A percentile compares a stretch with the other conserved stretches of the same genome.
phyloP scores from a whole-genome alignment of 2,329 filamentous ascomycete genomes.

The Coniochaeta prunicola region DNA sequence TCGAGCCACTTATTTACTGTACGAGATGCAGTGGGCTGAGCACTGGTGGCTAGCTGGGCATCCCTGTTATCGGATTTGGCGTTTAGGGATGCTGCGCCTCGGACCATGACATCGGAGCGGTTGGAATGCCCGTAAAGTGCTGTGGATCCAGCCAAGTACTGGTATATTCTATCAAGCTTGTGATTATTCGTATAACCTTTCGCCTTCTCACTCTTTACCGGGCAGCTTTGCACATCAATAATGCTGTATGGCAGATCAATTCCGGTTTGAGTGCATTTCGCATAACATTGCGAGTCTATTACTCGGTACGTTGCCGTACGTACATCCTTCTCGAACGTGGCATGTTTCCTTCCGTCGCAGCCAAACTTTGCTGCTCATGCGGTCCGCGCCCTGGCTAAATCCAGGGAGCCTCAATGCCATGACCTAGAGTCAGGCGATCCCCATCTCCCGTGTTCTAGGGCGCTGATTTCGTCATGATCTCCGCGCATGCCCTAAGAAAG shows the following conservation, averaged over 20 bases:
- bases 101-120: neutral
- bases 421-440: neutral
- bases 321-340: neutral
- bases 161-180: neutral
- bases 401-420: neutral
- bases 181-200: neutral
- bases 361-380: neutral
- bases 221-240: neutral
- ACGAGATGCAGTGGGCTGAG: neutral
- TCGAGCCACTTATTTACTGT: neutral
- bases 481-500: neutral
- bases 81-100: neutral
- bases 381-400: neutral
- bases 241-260: neutral
- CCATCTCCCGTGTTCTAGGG: neutral
- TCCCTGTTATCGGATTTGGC: neutral
- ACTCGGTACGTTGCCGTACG: neutral
- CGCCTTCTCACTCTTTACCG: neutral
- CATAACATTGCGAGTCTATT: neutral
- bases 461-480: neutral
- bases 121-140: neutral
- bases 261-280: neutral
- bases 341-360: neutral
- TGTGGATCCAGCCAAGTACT: neutral
- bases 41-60: neutral